A percentile compares a stretch with the other conserved stretches of the same genome.
Evolutionary conservation across 139 green algal species (phyloP).

Genomic region (Pycnococcus provasolii): DNA sequence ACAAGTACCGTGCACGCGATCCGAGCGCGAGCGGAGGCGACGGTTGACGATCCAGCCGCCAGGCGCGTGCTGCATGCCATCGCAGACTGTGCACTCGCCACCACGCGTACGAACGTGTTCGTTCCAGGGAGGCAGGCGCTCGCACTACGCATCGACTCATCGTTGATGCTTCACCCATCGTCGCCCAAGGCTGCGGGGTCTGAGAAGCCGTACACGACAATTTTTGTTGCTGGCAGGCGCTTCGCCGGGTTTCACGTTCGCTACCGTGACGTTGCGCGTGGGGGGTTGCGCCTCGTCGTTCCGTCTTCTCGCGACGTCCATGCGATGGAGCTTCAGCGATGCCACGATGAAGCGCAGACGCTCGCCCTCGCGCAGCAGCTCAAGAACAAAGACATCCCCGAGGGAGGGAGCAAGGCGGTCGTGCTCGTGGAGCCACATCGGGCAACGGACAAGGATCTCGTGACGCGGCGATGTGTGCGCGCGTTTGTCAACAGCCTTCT

Average conservation of each 20-base stretch:
- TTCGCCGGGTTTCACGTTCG: conserved; percentile 8
- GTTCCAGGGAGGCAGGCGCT: not conserved
- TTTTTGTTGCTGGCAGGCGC: not conserved
- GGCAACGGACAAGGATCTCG: not conserved
- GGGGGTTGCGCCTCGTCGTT: conserved; percentile 8
- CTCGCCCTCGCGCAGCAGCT: conserved; percentile 17
- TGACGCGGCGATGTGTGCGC: not conserved
- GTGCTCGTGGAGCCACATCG: conserved; percentile 1
- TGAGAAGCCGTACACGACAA: not conserved
- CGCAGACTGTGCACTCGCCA: not conserved
- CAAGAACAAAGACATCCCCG: conserved; percentile 18
- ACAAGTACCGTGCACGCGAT: too few relatives aligned
- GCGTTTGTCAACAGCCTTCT: conserved; percentile 6
- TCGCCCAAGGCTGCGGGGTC: not conserved
- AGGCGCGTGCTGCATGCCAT: too few relatives aligned
- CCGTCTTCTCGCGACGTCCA: not conserved
- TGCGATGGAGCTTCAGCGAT: not conserved
- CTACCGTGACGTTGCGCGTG: conserved; percentile 11
- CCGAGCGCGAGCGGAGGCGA: too few relatives aligned
- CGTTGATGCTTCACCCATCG: conserved; percentile 1
- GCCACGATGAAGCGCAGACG: not conserved
- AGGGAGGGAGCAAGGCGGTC: conserved; percentile 11
- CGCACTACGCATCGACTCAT: conserved; percentile 1
- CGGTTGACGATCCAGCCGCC: too few relatives aligned
- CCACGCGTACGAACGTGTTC: conserved; percentile 7